Conservation (phyloP, 2,329 filamentous ascomycete species). For the Cercospora zeina region DNA sequence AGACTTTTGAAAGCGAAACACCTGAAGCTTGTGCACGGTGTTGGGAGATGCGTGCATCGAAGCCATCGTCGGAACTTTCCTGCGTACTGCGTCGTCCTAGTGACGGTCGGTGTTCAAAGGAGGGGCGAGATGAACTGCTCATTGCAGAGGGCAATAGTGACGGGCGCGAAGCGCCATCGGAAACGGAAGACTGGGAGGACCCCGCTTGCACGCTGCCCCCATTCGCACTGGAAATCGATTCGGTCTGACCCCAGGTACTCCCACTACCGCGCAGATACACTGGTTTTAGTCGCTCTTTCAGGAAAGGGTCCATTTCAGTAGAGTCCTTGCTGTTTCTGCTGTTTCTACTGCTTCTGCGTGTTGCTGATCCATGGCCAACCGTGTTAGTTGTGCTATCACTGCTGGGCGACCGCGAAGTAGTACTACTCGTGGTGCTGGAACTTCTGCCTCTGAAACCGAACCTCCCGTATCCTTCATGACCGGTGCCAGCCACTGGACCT, state of each 20-base stretch:
- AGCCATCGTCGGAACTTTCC: slow-evolving; percentile 34
- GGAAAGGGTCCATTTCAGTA: slow-evolving; percentile 49
- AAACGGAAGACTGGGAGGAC: slow-evolving; percentile 30
- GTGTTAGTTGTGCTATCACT: slow-evolving; percentile 45
- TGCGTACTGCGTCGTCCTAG: slow-evolving; percentile 24
- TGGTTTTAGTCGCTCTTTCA: slow-evolving; percentile 48
- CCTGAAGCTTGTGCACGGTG: slow-evolving; percentile 21
- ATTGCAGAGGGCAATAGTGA: slow-evolving; percentile 38
- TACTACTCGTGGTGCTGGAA: slow-evolving; percentile 57
- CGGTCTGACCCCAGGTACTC: slow-evolving; percentile 38
- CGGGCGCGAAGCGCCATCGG: slow-evolving; percentile 28
- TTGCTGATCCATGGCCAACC: slow-evolving; percentile 38
- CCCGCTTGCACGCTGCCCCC: slow-evolving; percentile 17
- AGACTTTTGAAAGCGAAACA: not conserved
- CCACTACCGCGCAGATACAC: slow-evolving; percentile 49
- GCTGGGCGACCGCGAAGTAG: slow-evolving; percentile 50
- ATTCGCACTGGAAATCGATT: slow-evolving; percentile 24
- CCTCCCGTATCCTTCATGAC: slow-evolving; percentile 80
- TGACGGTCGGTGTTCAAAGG: slow-evolving; percentile 21
- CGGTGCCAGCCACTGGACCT: slow-evolving; percentile 87
- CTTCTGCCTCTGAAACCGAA: slow-evolving; percentile 66
- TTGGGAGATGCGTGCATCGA: slow-evolving; percentile 19
- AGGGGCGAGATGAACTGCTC: slow-evolving; percentile 17
- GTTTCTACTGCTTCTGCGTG: slow-evolving; percentile 46
- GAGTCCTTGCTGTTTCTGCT: slow-evolving; percentile 43